Base-by-base conservation (phyloP, 23 red algal species). In the Gracilaria vermiculophylla region DNA sequence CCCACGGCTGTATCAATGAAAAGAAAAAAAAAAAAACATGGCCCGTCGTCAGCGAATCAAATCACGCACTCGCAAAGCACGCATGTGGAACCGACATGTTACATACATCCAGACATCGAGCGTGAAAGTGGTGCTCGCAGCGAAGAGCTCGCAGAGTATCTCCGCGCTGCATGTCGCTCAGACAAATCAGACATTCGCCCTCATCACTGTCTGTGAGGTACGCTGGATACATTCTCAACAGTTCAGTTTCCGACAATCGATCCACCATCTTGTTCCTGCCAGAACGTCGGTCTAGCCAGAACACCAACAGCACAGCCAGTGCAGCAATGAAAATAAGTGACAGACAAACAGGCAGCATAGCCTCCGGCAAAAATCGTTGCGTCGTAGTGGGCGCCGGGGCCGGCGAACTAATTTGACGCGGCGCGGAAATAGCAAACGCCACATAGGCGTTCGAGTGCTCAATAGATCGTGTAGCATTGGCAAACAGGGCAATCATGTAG, bases 91-190 rank as follows among this genome's bases (percentile, higher is more conserved):
- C 28, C 35, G 3, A 23, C 25, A 88, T 25, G 2, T 52, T 7
- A 88, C 84, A 65, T 88, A 88, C 84, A 53, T 91, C 87, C 23
- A 91, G 52, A 75, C 87, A 91, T 21, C 81, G 51, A 40, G 62
- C 69, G 33, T 91, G 87, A 58, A 76, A 91, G 23, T 53, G 80
- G 71, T 91, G 87, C 53, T 57, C 60, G 33, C 87, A 91, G 0
- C 49, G 35, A 31, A 91, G 76, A 50, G 77, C 62, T 23, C 87
- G 74, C 16, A 91, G 49, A 17, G 49, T 24, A 37, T 91, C 87
- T 32, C 76, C 76, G 7, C 13, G 7, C 49, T 80, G 33, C 61
- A 91, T 79, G 48, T 64, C 41, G 21, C 75, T 17, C 32, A 91
- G 66, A 39, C 87, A 91, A 40, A 91, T 91, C 3, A 45, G 76